Base-by-base conservation (phyloP, 768 basidiomycete genomes). In the Vararia minispora region DNA sequence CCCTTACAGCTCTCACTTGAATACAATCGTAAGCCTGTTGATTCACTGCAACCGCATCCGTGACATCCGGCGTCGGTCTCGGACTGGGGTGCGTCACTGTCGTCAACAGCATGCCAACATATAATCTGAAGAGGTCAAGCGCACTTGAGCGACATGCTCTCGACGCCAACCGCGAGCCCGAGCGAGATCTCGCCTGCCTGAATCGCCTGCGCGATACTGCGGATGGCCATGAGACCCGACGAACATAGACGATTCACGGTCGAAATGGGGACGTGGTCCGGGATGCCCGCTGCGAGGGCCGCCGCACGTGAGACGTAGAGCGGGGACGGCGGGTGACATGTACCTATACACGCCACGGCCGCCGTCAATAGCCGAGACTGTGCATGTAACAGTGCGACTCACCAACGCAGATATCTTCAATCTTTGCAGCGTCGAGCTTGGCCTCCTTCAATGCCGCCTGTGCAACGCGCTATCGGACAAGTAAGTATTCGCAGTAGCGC, bases 231-330 rank as follows among this genome's bases (percentile, higher is more conserved):
- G 34, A 98, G 68, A 17, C 92, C 91, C 0, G 90, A 92, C 2
- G 90, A 86, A 59, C 94, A 99, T 35, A 98, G 72, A 40, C 94
- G 69, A 59, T 99, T 99, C 38, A 97, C 76, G 9, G 85, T 82
- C 16, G 84, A 84, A 45, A 97, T 71, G n/a, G 92, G 83, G 11
- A 89, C 79, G 45, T 79, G 65, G 39, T 80, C 69, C 3, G 91
- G 94, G 47, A 95, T 83, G 10, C 90, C 91, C 20, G 90, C 88
- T 24, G 85, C 76, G 28, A 94, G 68, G 4, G 86, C 85, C 21
- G 90, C 88, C 32, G 88, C 85, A 23, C 90, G 69, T 7, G 90
- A 89, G 29, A 86, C 64, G 55, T 82, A 91, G 43, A 78, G 68
- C 17, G 83, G 84, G 1, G 82, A 87, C 8, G 82, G 82, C 18